These are phyloP conservation scores for Eimeria tenella DNA, from an alignment of 169 alveolate genomes.

Conservation along the genomic window DNA sequence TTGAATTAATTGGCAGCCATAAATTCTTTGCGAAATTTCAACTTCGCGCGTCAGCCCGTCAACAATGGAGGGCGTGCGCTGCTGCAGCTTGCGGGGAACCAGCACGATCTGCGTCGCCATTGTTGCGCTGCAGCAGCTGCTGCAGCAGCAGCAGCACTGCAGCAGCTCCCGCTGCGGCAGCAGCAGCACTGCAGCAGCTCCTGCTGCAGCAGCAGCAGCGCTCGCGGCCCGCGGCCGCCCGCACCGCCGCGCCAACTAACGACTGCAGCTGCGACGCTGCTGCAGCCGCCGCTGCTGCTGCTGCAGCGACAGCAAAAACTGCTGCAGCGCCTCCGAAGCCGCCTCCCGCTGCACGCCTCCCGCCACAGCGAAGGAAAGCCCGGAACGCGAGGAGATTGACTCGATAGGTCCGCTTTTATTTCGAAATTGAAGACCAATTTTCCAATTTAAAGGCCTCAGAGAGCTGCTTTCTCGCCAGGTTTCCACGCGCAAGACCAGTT, in stretches of 20 bases:
- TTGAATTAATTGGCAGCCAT: slow-evolving; percentile 88
- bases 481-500: too few species aligned
- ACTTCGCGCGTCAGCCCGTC: slow-evolving; percentile 82
- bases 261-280: not conserved
- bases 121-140: not conserved
- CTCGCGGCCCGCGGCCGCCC: too few species aligned
- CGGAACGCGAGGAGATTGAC: too few species aligned
- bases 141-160: slow-evolving; percentile 37
- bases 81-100: slow-evolving; percentile 73
- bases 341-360: too few species aligned
- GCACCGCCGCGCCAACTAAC: too few species aligned
- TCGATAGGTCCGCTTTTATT: too few species aligned
- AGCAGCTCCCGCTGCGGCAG: not conserved
- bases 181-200: not conserved
- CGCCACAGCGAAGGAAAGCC: too few species aligned
- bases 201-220: not conserved
- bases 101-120: slow-evolving; percentile 77
- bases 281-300: slow-evolving; percentile 15
- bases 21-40: slow-evolving; percentile 83
- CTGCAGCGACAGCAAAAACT: slow-evolving; percentile 21
- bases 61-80: slow-evolving; percentile 82
- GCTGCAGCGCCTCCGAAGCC: not conserved
- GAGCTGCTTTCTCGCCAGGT: too few species aligned
- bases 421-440: too few species aligned
- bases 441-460: too few species aligned